These are phyloP conservation scores for Blakeslea trispora DNA, from an alignment of 371 early-diverging fungal genomes.

Conservation along the genomic window DNA sequence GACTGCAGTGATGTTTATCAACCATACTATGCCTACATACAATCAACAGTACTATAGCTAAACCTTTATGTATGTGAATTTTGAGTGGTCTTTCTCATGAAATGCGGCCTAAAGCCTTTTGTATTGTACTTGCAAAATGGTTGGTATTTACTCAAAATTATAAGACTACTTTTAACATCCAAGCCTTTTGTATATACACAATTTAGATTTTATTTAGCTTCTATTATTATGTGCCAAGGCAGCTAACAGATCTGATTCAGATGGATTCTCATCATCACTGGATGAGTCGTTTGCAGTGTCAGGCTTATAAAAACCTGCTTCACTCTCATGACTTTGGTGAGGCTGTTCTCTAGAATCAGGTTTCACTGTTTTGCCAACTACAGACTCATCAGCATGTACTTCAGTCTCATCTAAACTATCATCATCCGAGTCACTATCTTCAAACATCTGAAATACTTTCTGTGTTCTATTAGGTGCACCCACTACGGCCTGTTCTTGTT, in stretches of 20 bases:
- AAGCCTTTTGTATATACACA: too few relatives aligned
- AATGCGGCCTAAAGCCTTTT: too few relatives aligned
- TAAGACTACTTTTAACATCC: too few relatives aligned
- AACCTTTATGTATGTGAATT: too few relatives aligned
- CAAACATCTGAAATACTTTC: constrained; percentile 18
- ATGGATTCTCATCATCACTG: neutral
- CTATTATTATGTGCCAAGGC: neutral
- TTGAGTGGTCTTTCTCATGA: too few relatives aligned
- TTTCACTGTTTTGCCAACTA: constrained; percentile 8
- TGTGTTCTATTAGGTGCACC: neutral
- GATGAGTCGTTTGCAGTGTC: neutral
- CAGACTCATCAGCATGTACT: neutral
- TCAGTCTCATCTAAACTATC: constrained; percentile 8
- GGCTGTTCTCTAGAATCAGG: constrained; percentile 13
- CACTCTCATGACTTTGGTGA: neutral
- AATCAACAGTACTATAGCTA: too few relatives aligned
- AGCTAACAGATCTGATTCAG: neutral
- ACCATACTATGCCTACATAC: too few relatives aligned
- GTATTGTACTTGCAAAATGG: too few relatives aligned
- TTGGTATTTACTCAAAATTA: too few relatives aligned
- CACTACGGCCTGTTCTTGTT: neutral
- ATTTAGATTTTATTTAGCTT: neutral
- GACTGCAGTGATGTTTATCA: too few relatives aligned
- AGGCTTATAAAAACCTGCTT: constrained; percentile 1
- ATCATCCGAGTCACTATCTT: constrained; percentile 19